These are phyloP conservation scores for Ophiostoma fasciatum DNA, from an alignment of 2,329 filamentous ascomycete species.

Conservation along the genomic window DNA sequence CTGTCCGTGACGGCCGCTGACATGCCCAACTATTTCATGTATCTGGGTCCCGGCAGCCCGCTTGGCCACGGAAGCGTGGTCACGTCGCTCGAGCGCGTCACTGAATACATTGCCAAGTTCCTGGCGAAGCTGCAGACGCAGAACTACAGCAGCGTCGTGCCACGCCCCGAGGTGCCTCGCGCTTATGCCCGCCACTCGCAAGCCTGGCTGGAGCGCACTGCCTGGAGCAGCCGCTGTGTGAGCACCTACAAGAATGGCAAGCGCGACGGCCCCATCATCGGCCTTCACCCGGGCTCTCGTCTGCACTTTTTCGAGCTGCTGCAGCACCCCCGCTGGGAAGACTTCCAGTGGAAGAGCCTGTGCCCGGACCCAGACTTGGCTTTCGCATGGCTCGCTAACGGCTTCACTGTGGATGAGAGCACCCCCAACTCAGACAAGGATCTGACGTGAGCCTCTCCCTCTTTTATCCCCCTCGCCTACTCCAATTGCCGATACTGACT, in stretches of 20 bases:
- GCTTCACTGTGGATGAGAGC: no score
- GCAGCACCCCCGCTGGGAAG: not conserved
- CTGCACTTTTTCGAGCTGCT: constrained; percentile 1
- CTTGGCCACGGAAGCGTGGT: no score
- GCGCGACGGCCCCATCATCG: constrained; percentile 9
- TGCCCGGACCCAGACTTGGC: constrained; percentile 22
- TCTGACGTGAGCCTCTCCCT: no score
- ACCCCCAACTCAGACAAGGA: no score
- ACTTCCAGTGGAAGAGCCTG: not conserved
- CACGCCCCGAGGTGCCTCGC: no score
- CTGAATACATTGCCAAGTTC: not conserved
- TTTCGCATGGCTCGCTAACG: not conserved
- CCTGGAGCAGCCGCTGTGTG: constrained; percentile 16
- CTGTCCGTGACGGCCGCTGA: constrained; percentile 17
- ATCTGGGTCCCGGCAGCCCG: no score
- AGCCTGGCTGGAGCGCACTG: constrained; percentile 17
- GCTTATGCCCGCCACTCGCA: no score
- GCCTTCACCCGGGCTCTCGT: constrained; percentile 1
- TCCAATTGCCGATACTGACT: no score
- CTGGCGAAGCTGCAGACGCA: not conserved
- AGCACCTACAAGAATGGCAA: constrained; percentile 15
- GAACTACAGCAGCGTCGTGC: not conserved
- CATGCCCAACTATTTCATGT: constrained; percentile 7
- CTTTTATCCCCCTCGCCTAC: no score
- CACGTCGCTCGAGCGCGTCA: no score